Evolutionary conservation across 306 rosid genomes (phyloP).

Genomic region (Hippophae gyantsensis): DNA sequence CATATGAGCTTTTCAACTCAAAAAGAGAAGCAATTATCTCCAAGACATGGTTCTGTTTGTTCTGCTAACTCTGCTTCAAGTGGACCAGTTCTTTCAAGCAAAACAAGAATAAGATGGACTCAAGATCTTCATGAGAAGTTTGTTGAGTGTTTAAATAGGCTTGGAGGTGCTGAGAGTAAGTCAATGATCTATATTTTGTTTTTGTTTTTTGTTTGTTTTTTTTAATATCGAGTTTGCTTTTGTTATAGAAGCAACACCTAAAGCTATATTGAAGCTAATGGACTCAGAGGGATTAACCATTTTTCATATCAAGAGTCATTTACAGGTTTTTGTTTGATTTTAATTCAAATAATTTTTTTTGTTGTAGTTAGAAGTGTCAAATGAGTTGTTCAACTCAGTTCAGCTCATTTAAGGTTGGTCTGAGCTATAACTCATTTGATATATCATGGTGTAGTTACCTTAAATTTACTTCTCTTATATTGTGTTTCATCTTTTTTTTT

Average conservation of each 20-base stretch:
- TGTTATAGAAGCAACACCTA: slow-evolving; percentile 79
- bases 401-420: no score
- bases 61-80: slow-evolving; percentile 27
- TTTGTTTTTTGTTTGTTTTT: no score
- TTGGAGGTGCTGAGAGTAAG: slow-evolving; percentile 84
- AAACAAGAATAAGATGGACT: slow-evolving; percentile 79
- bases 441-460: no score
- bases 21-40: slow-evolving; percentile 35
- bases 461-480: background rate
- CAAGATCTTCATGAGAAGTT: slow-evolving; percentile 91
- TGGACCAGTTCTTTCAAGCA: slow-evolving; percentile 32
- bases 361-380: background rate
- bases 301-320: slow-evolving; percentile 83
- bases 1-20: slow-evolving; percentile 35
- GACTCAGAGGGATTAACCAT: slow-evolving; percentile 69
- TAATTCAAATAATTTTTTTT: background rate
- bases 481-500: background rate
- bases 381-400: no score
- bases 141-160: slow-evolving; percentile 68
- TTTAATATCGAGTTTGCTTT: background rate
- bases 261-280: slow-evolving; percentile 72
- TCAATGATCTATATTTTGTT: background rate
- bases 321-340: slow-evolving; percentile 36
- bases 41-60: slow-evolving; percentile 22
- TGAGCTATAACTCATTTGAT: no score